Evolutionary conservation across 306 rosid genomes (phyloP), one percentile per base, ranked within the genome.

Genomic region (Argentina anserina): DNA sequence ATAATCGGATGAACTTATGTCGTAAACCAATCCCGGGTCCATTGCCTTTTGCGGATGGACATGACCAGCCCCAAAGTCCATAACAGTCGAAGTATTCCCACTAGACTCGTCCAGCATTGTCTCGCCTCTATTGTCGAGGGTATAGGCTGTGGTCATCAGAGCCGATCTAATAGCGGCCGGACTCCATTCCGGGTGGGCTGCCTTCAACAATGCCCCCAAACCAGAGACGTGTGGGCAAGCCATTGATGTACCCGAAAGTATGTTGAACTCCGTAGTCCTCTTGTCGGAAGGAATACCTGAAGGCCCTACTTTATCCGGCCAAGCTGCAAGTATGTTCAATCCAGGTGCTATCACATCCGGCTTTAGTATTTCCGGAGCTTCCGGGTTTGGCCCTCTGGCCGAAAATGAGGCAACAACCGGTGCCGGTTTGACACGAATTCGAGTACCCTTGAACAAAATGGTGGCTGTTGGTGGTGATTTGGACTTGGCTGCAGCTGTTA

Each of bases 211-310:
- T 3, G 98, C 98, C 5, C 86, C 98, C 72, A 90, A 80, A 20
- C 98, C 98, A 0, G 95, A 90, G 45, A 92, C 95, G 46, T 92
- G 98, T 47, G 98, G 98, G 25, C 98, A 92, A 31, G 98, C 98
- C 98, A 92, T 92, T 37, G 98, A 92, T 5, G 98, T 92, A 9
- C 98, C 98, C 0, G 96, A 90, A 13, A 92, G 92, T 12, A 92
- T 92, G 63, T 92, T 92, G 26, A 92, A 92, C 78, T 90, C 95
- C 0, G 96, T 92, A 26, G 71, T 70, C 0, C 98, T 78, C 36
- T 42, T 73, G 78, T 92, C 98, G 0, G 95, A 84, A 34, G 90
- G 77, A 45, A 88, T 68, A 3, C 98, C 94, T 5, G 96, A 88
- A 0, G 98, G 98, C 0, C 98, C 96, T 9, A 92, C 85, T 53